Percentiles rank a stretch among this genome's conserved stretches.
These are phyloP conservation scores for Serendipita sp. DNA, from an alignment of 768 basidiomycete species.

Conservation along the genomic window DNA sequence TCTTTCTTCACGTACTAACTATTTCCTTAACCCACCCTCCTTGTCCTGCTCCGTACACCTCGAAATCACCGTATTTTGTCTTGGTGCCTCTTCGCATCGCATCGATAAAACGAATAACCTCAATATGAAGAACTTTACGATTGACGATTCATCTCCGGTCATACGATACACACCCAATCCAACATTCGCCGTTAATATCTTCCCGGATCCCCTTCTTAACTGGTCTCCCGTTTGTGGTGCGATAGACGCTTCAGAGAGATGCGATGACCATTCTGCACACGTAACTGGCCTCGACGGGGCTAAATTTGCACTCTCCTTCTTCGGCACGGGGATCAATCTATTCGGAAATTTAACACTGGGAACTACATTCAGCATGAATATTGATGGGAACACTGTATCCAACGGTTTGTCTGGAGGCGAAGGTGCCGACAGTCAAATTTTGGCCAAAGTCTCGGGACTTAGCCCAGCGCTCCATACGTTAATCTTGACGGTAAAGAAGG, in stretches of 20 bases:
- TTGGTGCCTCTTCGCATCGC: too few species aligned
- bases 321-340: neutral
- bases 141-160: neutral
- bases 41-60: too few species aligned
- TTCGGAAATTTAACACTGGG: neutral
- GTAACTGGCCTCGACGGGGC: neutral
- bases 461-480: neutral
- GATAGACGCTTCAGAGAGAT: neutral
- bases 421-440: neutral
- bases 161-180: neutral
- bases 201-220: too few species aligned
- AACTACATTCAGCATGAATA: neutral
- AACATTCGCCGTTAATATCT: neutral
- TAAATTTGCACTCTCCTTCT: neutral
- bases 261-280: neutral
- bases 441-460: neutral
- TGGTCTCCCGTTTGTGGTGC: neutral
- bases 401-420: neutral
- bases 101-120: too few species aligned
- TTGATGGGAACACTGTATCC: neutral
- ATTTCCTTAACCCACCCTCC: too few species aligned
- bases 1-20: too few species aligned
- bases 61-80: too few species aligned
- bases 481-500: neutral
- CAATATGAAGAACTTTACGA: neutral